phyloP scores from a whole-genome alignment of 2,329 filamentous ascomycete species.

The Talaromyces albobiverticillius region DNA sequence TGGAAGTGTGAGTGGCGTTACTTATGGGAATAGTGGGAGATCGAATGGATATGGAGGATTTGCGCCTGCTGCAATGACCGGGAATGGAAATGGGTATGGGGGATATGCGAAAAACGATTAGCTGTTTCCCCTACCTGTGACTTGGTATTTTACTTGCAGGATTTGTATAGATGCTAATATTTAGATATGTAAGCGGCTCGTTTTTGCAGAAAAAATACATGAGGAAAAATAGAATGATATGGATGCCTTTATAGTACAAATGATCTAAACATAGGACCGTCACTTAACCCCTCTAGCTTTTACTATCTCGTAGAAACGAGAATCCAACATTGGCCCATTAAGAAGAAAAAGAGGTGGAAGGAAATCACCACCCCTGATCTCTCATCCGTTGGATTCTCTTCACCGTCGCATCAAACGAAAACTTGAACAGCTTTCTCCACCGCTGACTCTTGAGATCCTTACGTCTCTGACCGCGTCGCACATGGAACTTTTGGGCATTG shows the following conservation, averaged over 20 bases:
- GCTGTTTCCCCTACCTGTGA: slow-evolving; percentile 14
- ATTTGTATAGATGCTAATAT: no score
- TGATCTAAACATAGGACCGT: not conserved
- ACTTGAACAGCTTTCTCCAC: slow-evolving; percentile 46
- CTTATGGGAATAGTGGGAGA: slow-evolving; percentile 53
- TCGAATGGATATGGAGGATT: slow-evolving; percentile 58
- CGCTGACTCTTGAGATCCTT: slow-evolving; percentile 38
- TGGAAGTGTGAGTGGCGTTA: slow-evolving; percentile 50
- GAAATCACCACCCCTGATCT: slow-evolving; percentile 45
- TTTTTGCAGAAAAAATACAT: no score
- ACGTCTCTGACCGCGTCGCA: slow-evolving; percentile 38
- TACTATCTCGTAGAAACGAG: not conserved
- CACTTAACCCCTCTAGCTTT: not conserved
- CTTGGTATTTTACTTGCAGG: no score
- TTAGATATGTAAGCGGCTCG: no score
- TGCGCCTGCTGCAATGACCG: slow-evolving; percentile 34
- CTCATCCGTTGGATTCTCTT: slow-evolving; percentile 43
- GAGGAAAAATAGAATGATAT: not conserved
- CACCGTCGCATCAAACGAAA: slow-evolving; percentile 42
- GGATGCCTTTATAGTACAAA: slow-evolving; percentile 10
- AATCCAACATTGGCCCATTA: no score
- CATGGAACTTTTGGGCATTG: slow-evolving; percentile 38
- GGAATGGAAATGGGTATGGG: slow-evolving; percentile 32
- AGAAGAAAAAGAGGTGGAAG: no score
- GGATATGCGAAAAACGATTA: slow-evolving; percentile 45